Base-by-base conservation (phyloP, 192 early-diverging fungal genomes). In the Spizellomyces sp. region DNA sequence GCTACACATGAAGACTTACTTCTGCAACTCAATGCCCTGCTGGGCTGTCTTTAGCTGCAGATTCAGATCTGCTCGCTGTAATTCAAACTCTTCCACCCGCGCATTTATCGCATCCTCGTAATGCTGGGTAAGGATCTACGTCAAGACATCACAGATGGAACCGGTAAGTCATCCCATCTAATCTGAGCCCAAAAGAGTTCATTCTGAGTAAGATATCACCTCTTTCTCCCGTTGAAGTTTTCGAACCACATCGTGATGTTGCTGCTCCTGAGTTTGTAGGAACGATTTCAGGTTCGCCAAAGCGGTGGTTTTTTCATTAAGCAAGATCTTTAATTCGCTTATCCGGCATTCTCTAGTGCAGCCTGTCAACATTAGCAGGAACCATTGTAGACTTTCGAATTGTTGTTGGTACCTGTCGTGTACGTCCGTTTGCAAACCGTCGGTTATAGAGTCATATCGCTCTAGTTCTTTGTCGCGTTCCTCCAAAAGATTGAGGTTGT, bases 401-500 rank as follows among this genome's bases (percentile, higher is more conserved):
- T 66, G n/a, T 21, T 9, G 63, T 8, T 19, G 54, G 54, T 58
- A 81, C 79, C 73, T 42, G 12, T 82, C 77, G 48, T 66, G 58
- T 6, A 77, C 22, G 10, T 67, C 72, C 10, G 67, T 54, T 27
- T 52, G 68, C 9, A 82, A 62, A 4, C 48, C 65, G 5, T 74
- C 74, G 8, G 70, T 64, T 48, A 58, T 10, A 6, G 22, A 46
- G 36, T 80, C 78, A 54, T 47, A 76, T 42, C 43, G 14, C 45
- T 83, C 78, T 6, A 83, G 71, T 42, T 83, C 78, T 4, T 21
- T 22, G 62, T 83, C 81, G 5, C 81, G 64, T 5, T 83, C 78
- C 42, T 72, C 76, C 14, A 83, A 55, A 5, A 83, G 45, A 5
- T 17, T 19, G 15, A 83, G 45, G 58, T 83, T 83, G 66, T 70